Base-by-base conservation (phyloP, 2,329 filamentous ascomycete species). In the Colletotrichum tanaceti region DNA sequence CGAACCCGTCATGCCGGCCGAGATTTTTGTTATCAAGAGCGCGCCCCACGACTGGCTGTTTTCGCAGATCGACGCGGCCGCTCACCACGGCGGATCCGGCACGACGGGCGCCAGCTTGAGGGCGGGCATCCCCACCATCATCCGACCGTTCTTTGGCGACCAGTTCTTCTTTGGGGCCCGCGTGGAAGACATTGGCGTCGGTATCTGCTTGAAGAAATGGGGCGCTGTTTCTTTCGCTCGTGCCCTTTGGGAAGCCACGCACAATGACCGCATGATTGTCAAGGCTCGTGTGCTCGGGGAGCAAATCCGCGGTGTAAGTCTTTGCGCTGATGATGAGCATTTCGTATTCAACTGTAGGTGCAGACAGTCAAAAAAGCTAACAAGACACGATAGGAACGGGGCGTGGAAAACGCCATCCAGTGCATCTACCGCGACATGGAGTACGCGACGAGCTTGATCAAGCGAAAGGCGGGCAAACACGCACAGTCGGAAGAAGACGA, bases 41-140 rank as follows among this genome's bases (percentile, higher is more conserved):
- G 94, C 93, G 2, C 96, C 96, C 0, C 96, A 99, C 75, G 96
- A 98, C 81, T 99, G 96, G 96, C 85, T 99, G 1, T 99, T 99
- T 80, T 86, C 85, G 46, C 94, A 97, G 76, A 93, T 99, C 65
- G 96, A 99, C 75, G 96, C 95, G 5, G 95, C 93, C 3, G 93
- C 93, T 9, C 96, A 99, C 77, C 96, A 99, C 76, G 96, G 96
- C 55, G 96, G 96, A 5, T 93, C 94, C 5, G 96, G 96, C 2
- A 99, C 96, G 0, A 99, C 96, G 0, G 96, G 96, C 2, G 96
- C 96, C 0, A 97, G 93, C 78, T 83, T 99, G 57, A 87, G 96
- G 60, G 94, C 94, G 0, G 96, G 96, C 2, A 89, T 97, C 5
- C 96, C 96, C 0, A 98, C 96, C 0, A 94, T 99, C 71, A 92